A percentile compares a stretch with the other conserved stretches of the same genome.
These are phyloP conservation scores for Naganishia liquefaciens DNA, from an alignment of 1,284 basidiomycete species.

Conservation along the genomic window DNA sequence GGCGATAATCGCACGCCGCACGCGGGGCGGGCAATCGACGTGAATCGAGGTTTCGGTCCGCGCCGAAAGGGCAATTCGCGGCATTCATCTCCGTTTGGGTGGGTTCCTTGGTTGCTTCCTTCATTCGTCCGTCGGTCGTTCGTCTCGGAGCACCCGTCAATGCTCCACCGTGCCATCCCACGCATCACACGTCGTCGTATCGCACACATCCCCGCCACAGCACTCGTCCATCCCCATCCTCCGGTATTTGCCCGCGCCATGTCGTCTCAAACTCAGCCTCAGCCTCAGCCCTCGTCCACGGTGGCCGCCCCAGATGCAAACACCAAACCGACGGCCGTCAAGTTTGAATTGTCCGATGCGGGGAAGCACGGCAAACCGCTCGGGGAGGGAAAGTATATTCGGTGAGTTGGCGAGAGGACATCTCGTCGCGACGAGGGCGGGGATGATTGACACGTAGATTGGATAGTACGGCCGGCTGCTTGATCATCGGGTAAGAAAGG, in stretches of 20 bases:
- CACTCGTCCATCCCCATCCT: no score
- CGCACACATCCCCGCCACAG: not conserved
- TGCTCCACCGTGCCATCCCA: no score
- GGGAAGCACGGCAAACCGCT: constrained; percentile 53
- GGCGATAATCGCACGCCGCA: no score
- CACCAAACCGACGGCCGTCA: constrained; percentile 16
- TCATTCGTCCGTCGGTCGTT: no score
- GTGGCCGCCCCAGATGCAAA: not conserved
- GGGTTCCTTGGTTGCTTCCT: no score
- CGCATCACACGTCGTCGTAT: not conserved
- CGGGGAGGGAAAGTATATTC: constrained; percentile 68
- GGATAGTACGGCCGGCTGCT: constrained; percentile 50
- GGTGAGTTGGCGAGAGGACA: constrained; percentile 40
- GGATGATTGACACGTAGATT: constrained; percentile 38
- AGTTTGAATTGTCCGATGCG: constrained; percentile 25
- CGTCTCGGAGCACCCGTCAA: no score
- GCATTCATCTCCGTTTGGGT: no score
- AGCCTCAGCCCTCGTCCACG: no score
- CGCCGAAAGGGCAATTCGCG: no score
- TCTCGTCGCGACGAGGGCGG: not conserved
- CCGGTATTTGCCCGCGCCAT: not conserved
- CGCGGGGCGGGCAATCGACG: no score
- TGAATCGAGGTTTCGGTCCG: no score
- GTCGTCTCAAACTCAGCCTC: no score
- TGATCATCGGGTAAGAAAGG: constrained; percentile 52